phyloP scores from a whole-genome alignment of 2,329 filamentous ascomycete genomes.

The Emergomyces orientalis region DNA sequence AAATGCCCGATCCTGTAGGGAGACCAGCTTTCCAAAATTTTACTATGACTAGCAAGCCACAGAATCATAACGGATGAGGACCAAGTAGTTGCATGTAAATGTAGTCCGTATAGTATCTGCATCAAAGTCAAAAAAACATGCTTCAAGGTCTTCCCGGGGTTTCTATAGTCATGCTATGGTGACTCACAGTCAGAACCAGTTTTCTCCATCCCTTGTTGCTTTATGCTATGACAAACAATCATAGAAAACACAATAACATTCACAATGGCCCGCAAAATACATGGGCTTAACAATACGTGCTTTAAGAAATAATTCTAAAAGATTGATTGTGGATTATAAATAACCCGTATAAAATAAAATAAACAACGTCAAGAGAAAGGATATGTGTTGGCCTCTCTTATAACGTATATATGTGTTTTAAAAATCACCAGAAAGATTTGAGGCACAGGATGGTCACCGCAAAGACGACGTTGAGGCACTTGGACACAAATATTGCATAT shows the following conservation, averaged over 20 bases:
- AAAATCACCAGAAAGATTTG: not conserved
- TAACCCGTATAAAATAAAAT: not conserved
- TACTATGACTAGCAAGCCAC: slow-evolving; percentile 18
- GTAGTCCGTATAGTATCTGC: not conserved
- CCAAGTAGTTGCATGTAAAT: slow-evolving; percentile 2
- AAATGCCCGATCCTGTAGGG: slow-evolving; percentile 22
- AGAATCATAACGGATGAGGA: slow-evolving; percentile 26
- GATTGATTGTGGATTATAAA: not conserved
- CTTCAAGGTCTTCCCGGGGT: not conserved
- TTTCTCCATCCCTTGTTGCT: not conserved
- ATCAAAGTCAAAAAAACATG: not conserved
- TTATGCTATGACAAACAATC: not conserved
- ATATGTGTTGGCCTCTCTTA: slow-evolving; percentile 4
- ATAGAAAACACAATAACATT: not conserved
- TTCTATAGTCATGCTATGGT: not conserved
- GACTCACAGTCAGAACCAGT: not conserved
- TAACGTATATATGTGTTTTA: not conserved
- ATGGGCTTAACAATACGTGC: not conserved
- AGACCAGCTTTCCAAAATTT: slow-evolving; percentile 21
- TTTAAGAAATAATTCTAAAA: not conserved
- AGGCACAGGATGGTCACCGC: not conserved
- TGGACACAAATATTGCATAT: slow-evolving; percentile 9
- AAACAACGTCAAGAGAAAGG: not conserved
- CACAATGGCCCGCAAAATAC: not conserved
- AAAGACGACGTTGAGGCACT: not conserved